Base-by-base conservation (phyloP, 2,329 filamentous ascomycete genomes). In the Nemania abortiva region DNA sequence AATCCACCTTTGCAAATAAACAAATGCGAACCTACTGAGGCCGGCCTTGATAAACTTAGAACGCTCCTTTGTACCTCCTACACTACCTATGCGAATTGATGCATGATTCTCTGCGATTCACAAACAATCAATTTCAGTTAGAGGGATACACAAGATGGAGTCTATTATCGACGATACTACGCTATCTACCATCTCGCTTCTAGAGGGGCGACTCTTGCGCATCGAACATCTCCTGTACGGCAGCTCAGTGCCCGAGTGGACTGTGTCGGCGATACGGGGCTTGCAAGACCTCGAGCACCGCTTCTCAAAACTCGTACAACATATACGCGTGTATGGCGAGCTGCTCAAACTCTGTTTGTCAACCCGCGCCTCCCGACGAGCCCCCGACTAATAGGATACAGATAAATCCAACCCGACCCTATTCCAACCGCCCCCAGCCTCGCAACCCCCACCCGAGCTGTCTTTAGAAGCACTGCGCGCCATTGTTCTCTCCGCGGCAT, bases 191-290 rank as follows among this genome's bases (percentile, higher is more conserved):
- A 83, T 90, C 68, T 83, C 82, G 50, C 81, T 89, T 29, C 83
- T 90, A 42, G 87, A 89, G 75, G 82, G 85, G 59, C 88, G 88
- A n/a, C 83, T 90, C 11, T 79, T 84, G 18, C 87, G 88, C 54
- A 81, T 90, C 66, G 88, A 90, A 74, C 87, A 89, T 72, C 78
- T 89, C 2, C 82, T 90, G 53, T 84, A 87, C 73, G 88, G 88
- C 29, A 77, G 80, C 34, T 79, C 83, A 1, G 73, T 78, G 0
- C 71, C 78, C 2, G 79, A 83, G 15, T 73, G 76, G 5, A 74
- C 83, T 24, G 78, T 78, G 18, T 82, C 87, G 0, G 83, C 84
- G 0, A 73, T 81, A 27, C 79, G 81, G 22, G 81, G 82, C 50
- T 79, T 89, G 50, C 82, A 82, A 65, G 82, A 86, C 47, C 82